These are phyloP conservation scores for Suillus placidus DNA, from an alignment of 768 basidiomycete species.

Conservation along the genomic window DNA sequence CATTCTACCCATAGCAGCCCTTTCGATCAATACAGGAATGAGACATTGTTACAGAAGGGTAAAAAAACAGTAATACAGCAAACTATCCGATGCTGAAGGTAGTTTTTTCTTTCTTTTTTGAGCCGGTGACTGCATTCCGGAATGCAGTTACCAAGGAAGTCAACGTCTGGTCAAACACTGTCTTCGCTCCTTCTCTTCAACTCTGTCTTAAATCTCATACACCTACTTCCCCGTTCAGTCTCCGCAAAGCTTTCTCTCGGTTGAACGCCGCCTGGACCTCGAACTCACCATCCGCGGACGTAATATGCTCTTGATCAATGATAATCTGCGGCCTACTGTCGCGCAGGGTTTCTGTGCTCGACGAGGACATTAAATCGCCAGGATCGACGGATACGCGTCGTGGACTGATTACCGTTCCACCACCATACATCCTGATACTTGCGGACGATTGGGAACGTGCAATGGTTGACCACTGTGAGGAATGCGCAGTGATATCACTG, in stretches of 20 bases:
- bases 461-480: conserved; percentile 35
- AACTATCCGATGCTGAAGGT: background rate
- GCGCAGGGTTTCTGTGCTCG: conserved; percentile 6
- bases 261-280: background rate
- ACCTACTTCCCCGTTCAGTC: background rate
- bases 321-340: background rate
- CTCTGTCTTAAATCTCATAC: conserved; percentile 3
- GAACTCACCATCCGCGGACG: conserved; percentile 29
- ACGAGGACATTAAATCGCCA: conserved; percentile 2
- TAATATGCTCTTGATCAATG: conserved; percentile 28
- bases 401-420: conserved; percentile 11
- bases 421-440: conserved; percentile 31
- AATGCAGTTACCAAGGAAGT: background rate
- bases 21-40: background rate
- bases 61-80: background rate
- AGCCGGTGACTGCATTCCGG: background rate
- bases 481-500: conserved; percentile 33
- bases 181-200: conserved; percentile 24
- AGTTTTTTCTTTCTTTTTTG: background rate
- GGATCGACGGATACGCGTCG: conserved; percentile 1
- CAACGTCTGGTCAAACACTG: background rate
- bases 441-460: conserved; percentile 18
- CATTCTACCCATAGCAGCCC: background rate
- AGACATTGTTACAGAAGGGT: background rate
- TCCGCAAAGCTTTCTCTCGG: background rate